Conservation (phyloP, 805 yeast genomes). For the Kluyveromyces siamensis region DNA sequence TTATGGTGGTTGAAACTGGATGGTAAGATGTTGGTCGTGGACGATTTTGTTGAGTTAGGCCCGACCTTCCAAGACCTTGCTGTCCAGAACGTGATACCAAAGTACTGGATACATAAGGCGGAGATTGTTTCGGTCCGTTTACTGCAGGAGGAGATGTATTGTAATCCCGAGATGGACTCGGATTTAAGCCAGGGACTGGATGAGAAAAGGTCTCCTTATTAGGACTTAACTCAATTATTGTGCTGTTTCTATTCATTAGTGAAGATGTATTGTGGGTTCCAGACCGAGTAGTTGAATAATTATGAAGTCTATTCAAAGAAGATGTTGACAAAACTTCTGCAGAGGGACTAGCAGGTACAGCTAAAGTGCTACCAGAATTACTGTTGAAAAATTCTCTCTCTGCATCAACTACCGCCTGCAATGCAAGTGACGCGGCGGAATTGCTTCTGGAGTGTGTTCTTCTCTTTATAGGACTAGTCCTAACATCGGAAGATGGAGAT, state of each 20-base stretch:
- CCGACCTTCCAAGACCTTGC: slow-evolving; percentile 4
- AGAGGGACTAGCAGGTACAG: slow-evolving; percentile 11
- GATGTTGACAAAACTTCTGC: slow-evolving; percentile 9
- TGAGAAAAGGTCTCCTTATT: slow-evolving; percentile 2
- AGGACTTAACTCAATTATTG: slow-evolving; percentile 21
- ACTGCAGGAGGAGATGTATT: background rate
- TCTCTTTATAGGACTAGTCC: slow-evolving; percentile 14
- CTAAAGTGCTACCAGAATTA: slow-evolving; percentile 5
- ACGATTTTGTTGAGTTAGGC: background rate
- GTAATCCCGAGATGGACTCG: background rate
- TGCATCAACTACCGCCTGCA: slow-evolving; percentile 68
- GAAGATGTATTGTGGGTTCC: slow-evolving; percentile 4
- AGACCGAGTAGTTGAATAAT: slow-evolving; percentile 1
- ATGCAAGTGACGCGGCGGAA: slow-evolving; percentile 54
- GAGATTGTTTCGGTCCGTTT: background rate
- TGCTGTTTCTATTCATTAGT: slow-evolving; percentile 17
- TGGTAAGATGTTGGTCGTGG: slow-evolving; percentile 83
- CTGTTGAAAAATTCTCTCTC: slow-evolving; percentile 26
- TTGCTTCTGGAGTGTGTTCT: slow-evolving; percentile 31
- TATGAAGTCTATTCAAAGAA: slow-evolving; percentile 3
- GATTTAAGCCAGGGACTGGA: background rate
- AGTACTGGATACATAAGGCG: background rate
- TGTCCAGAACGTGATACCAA: slow-evolving; percentile 9
- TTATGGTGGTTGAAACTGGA: slow-evolving; percentile 31
- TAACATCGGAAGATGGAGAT: slow-evolving; percentile 23